Base-by-base conservation (phyloP, 306 rosid genomes). In the Gynostemma pentaphyllum region DNA sequence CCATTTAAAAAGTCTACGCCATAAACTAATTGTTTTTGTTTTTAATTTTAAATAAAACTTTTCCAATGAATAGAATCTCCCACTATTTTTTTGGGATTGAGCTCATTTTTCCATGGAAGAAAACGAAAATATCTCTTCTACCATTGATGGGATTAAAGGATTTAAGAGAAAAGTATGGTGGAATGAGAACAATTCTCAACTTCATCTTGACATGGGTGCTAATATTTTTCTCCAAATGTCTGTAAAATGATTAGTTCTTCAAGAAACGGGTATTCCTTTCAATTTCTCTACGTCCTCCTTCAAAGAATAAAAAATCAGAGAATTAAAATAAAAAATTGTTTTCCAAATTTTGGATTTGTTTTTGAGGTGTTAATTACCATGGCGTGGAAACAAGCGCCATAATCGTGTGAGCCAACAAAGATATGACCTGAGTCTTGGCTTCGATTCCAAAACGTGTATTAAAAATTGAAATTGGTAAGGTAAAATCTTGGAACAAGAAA, bases 81-180 rank as follows among this genome's bases (percentile, higher is more conserved):
- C 99, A 49, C 95, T 86, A 92, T 77, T 66, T 92, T 92, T 72
- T 92, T 92, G 0, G 99, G 99, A 42, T 92, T 85, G 32, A 92
- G 82, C 55, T 92, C 99, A 92, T 92, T 71, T 92, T 92, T 0
- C 99, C 99, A 24, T 96, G 76, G 80, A 92, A 92, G 75, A 86
- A 92, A 7, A 65, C 96, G 75, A 87, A 92, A 30, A 92, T 84
- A 56, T 92, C 87, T 26, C 99, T 80, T 40, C 61, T 78, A 36
- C 34, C 26, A 44, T 37, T 68, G 45, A 82, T 3, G 5, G 95
- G 73, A 42, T 21, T 52, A 2, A 92, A 57, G 1, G 62, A 81
- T 45, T 66, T 85, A 68, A 95, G 94, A 52, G 94, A 68, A 16
- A 92, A 70, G 42, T 77, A 92, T 9, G 99, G 95, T 6, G 99